phyloP scores from a whole-genome alignment of 768 basidiomycete species.

The Lactarius indigo region DNA sequence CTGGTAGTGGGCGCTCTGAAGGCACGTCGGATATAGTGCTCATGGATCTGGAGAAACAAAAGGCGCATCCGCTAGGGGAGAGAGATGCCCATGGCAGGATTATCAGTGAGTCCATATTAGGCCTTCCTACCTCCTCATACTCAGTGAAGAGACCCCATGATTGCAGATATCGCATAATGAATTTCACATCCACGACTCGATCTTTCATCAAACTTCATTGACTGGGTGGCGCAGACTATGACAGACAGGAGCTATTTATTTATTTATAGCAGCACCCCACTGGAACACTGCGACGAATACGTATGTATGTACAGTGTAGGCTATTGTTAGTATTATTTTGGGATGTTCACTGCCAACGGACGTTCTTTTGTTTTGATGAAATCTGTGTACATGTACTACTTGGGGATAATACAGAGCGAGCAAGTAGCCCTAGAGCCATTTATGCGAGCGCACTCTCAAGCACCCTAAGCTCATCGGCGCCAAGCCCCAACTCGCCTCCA shows the following conservation, averaged over 20 bases:
- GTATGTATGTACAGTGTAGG: no score
- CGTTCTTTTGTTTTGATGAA: background rate
- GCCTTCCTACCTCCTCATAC: background rate
- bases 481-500: slow-evolving; percentile 11
- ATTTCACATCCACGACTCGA: background rate
- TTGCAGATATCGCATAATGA: slow-evolving; percentile 3
- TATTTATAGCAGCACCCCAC: no score
- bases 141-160: background rate
- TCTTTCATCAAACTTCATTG: background rate
- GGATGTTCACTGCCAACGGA: background rate
- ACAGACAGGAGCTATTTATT: background rate
- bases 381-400: background rate
- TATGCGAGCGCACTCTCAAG: slow-evolving; percentile 16
- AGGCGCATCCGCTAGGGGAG: background rate
- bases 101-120: background rate
- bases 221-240: background rate
- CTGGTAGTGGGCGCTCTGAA: background rate
- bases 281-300: no score
- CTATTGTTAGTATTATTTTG: background rate
- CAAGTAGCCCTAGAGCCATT: background rate
- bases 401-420: background rate
- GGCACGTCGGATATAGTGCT: background rate
- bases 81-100: background rate
- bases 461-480: slow-evolving; percentile 4
- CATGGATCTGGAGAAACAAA: background rate